Evolutionary conservation across 345 rosid genomes (phyloP), one percentile per base, ranked within the genome.

Genomic region (Pugionium cornutum): DNA sequence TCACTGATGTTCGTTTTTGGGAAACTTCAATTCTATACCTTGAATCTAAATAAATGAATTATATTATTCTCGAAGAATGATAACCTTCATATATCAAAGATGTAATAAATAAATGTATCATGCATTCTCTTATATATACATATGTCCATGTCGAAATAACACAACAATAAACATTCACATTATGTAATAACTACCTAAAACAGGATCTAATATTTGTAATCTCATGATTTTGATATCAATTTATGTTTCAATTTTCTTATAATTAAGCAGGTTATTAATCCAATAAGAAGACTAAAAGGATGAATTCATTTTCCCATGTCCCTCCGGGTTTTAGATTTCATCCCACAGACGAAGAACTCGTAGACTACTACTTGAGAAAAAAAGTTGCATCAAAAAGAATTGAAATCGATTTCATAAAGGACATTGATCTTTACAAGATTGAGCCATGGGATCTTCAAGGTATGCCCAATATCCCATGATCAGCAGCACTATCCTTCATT

Each of bases 381-480:
- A 87, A 87, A 58, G 51, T 87, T 4, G 89, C 86, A 59, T 83
- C 95, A 0, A 87, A 87, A 76, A 75, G 81, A 79, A 82, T 83
- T 11, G 95, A 87, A 73, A 75, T 87, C 46, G 95, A 87, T 76
- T 89, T 87, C 58, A 85, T 87, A 55, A 85, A 78, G 70, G 95
- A 87, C 61, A 85, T 87, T 68, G 95, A 87, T 79, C 95, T 87
- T 37, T 87, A 87, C 72, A 87, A 82, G 73, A 87, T 87, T 63
- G 95, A 87, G 74, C 95, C 95, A 62, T 85, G 95, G 95, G 91
- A 87, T 80, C 91, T 87, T 52, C 87, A 83, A 82, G 95, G 95
- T 87, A 53, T 39, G 30, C 35, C 31, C 18, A 57, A 49, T 32
- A 29, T 18, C 18, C 18, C 18, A 18, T 18, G 18, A 18, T 18